phyloP scores from a whole-genome alignment of 2,329 filamentous ascomycete genomes.

The Endocalyx cinctus region DNA sequence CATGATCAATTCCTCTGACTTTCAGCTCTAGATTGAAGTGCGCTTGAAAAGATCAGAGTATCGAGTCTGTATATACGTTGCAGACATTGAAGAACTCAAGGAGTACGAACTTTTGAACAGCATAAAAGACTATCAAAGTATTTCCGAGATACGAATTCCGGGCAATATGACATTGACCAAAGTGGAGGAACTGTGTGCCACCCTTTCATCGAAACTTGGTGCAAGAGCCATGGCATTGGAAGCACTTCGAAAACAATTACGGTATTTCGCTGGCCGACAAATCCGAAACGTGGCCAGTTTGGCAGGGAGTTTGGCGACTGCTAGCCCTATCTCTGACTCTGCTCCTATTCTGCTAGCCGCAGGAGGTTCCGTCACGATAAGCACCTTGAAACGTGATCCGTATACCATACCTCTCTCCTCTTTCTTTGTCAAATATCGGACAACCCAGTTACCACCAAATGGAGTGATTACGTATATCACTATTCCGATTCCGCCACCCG shows the following conservation, averaged over 20 bases:
- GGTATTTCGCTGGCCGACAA: constrained; percentile 87
- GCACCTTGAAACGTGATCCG: constrained; percentile 63
- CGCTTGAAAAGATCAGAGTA: constrained; percentile 95
- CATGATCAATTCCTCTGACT: constrained; percentile 10
- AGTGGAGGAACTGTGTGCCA: constrained; percentile 77
- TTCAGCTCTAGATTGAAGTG: constrained; percentile 91
- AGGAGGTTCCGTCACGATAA: constrained; percentile 73
- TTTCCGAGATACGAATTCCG: constrained; percentile 12
- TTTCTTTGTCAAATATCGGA: constrained; percentile 87
- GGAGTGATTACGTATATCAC: constrained; percentile 78
- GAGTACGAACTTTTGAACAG: constrained; percentile 72
- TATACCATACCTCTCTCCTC: constrained; percentile 75
- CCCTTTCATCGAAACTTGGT: constrained; percentile 70
- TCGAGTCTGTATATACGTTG: constrained; percentile 79
- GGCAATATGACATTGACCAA: constrained; percentile 76
- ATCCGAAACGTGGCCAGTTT: constrained; percentile 92
- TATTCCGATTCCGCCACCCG: constrained; percentile 63
- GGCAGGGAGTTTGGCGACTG: constrained; percentile 85
- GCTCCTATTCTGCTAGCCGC: constrained; percentile 87
- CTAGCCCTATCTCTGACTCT: constrained; percentile 88
- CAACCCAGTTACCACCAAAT: constrained; percentile 71
- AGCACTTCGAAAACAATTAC: constrained; percentile 83
- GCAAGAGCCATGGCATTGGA: constrained; percentile 70
- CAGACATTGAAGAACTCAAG: constrained; percentile 80
- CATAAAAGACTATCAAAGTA: constrained; percentile 59